These are phyloP conservation scores for Entomortierella beljakovae DNA, from an alignment of 192 early-diverging fungal genomes.

Conservation along the genomic window DNA sequence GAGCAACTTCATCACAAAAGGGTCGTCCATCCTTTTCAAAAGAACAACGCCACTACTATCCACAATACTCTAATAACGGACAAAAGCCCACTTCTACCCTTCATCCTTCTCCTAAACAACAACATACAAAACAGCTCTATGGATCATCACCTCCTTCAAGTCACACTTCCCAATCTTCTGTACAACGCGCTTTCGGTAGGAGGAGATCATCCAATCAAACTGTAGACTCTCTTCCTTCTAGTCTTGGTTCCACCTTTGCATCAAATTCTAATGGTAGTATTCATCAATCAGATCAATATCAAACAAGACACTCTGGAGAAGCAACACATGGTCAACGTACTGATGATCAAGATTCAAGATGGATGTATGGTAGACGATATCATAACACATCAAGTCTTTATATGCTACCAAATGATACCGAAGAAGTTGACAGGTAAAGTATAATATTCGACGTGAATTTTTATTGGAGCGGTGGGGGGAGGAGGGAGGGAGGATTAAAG, in stretches of 20 bases:
- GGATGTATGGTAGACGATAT: slow-evolving; percentile 30
- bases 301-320: slow-evolving; percentile 24
- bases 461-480: not conserved
- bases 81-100: slow-evolving; percentile 3
- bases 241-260: slow-evolving; percentile 8
- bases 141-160: slow-evolving; percentile 17
- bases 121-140: slow-evolving; percentile 4
- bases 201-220: slow-evolving; percentile 49
- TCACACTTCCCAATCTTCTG: slow-evolving; percentile 1
- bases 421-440: slow-evolving; percentile 46
- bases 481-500: not conserved
- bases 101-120: not conserved
- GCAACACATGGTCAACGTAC: not conserved
- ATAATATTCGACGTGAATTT: not conserved
- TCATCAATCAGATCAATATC: not conserved
- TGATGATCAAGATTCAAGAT: slow-evolving; percentile 26
- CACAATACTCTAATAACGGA: slow-evolving; percentile 25
- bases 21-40: slow-evolving; percentile 23
- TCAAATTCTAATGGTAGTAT: slow-evolving; percentile 8
- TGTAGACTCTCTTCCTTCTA: slow-evolving; percentile 19
- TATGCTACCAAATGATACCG: slow-evolving; percentile 46
- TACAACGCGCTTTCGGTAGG: slow-evolving; percentile 25
- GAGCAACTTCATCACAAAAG: slow-evolving; percentile 14
- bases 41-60: slow-evolving; percentile 22
- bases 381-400: slow-evolving; percentile 43